Base-by-base conservation (phyloP, 108 stramenopile species). In the Parmales sp. region DNA sequence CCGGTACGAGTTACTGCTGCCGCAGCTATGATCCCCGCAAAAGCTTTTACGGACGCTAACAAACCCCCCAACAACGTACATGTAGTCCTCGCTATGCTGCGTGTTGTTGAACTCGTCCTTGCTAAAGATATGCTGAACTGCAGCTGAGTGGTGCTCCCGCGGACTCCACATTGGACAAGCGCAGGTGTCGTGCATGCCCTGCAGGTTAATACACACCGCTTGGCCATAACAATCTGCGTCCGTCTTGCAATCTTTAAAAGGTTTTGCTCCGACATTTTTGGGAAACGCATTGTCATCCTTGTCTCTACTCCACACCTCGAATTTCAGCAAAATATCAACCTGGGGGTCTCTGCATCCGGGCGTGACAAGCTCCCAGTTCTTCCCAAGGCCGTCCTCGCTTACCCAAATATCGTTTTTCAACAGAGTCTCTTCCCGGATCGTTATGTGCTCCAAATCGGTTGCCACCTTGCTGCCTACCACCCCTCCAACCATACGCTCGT, bases 401-500 rank as follows among this genome's bases (percentile, higher is more conserved):
- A 69, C 74, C 90, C 90, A 91, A 25, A 91, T 72, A 43, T 91
- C 90, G 67, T 86, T 88, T 71, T 85, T 84, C 20, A 86, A 65
- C 22, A 81, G 39, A 20, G 74, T 39, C 34, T 72, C 70, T 67
- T 89, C 86, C 4, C 85, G 78, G 18, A 67, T 66, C 0, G 78
- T 76, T 31, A 74, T 68, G 50, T 77, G 69, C 2, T 78, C 80
- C 39, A 45, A 60, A 16, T 70, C 46, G 9, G 72, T 69, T 25
- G 72, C 79, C 45, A 84, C 39, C 45, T 80, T 72, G 5, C 70
- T 74, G 44, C 51, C 71, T 8, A 70, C 43, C 36, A 90, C 70
- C n/a, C 82, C 86, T 2, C 86, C 86, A 13, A 88, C 80, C 11
- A 78, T 50, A 1, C 72, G 65, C 0, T 67, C 72, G 8, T 81